Evolutionary conservation across 768 basidiomycete species (phyloP).

Genomic region (Rhodotorula kratochvilovae): DNA sequence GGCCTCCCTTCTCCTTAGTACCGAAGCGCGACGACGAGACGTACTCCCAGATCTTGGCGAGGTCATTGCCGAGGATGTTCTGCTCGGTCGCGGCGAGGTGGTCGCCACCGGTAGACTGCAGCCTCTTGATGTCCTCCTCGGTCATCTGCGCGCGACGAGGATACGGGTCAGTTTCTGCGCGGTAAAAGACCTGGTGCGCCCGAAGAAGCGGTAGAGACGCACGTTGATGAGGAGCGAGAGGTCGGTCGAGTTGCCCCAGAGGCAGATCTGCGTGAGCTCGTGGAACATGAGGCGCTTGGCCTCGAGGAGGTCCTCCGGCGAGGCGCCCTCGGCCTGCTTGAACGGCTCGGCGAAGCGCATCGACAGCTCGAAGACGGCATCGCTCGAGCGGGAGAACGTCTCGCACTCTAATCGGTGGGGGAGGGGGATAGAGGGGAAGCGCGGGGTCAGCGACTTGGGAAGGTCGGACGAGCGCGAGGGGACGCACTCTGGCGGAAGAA

Average conservation of each 20-base stretch:
- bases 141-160: slow-evolving; percentile 57
- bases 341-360: slow-evolving; percentile 84
- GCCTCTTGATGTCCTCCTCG: slow-evolving; percentile 89
- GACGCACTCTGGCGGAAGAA: slow-evolving; percentile 85
- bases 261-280: slow-evolving; percentile 83
- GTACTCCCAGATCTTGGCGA: slow-evolving; percentile 65
- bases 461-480: not conserved
- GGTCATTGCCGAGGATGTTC: slow-evolving; percentile 87
- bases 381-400: slow-evolving; percentile 84
- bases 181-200: accelerated
- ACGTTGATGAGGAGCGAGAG: slow-evolving; percentile 83
- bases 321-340: slow-evolving; percentile 55
- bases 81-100: slow-evolving; percentile 91
- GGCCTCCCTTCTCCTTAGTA: slow-evolving; percentile 60
- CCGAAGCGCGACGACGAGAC: slow-evolving; percentile 57
- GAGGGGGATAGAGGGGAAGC: too few relatives aligned
- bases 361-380: slow-evolving; percentile 91
- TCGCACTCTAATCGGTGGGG: slow-evolving; percentile 68
- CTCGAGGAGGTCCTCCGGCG: slow-evolving; percentile 50
- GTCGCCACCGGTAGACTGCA: slow-evolving; percentile 96
- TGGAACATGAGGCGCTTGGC: slow-evolving; percentile 74
- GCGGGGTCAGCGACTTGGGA: not conserved
- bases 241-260: slow-evolving; percentile 90
- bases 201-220: not conserved
- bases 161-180: not conserved